phyloP scores from a whole-genome alignment of 352 stramenopile species.

The Phytophthora rubi region DNA sequence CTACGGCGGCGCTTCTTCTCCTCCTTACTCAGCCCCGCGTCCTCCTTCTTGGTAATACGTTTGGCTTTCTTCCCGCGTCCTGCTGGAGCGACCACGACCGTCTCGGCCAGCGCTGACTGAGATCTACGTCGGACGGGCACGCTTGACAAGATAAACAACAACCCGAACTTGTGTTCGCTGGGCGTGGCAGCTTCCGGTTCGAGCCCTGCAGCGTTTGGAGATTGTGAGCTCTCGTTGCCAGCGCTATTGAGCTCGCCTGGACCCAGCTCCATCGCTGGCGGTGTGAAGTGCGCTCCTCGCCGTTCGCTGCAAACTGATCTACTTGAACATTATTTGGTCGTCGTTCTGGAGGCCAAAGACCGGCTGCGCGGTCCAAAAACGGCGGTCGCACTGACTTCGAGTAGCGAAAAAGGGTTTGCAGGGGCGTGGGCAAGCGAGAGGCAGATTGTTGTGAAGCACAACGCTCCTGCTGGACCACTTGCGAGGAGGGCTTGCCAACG shows the following conservation, averaged over 20 bases:
- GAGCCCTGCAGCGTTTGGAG: not conserved
- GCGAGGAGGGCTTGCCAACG: no score
- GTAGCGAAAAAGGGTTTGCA: not conserved
- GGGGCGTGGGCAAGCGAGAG: not conserved
- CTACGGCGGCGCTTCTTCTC: conserved; percentile 48
- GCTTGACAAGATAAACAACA: conserved; percentile 33
- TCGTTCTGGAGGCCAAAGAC: not conserved
- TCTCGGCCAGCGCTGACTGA: conserved; percentile 7
- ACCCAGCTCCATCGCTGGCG: not conserved
- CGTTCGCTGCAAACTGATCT: not conserved
- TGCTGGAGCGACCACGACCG: not conserved
- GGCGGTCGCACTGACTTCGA: not conserved
- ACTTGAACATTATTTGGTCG: not conserved
- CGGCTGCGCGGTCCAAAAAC: not conserved
- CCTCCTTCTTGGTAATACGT: not conserved
- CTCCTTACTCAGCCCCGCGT: conserved; percentile 26
- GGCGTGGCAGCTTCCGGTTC: not conserved
- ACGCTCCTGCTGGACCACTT: no score
- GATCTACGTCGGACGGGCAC: conserved; percentile 7
- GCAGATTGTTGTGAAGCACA: no score
- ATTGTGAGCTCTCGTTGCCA: not conserved
- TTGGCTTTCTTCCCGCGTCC: not conserved
- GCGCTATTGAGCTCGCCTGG: not conserved
- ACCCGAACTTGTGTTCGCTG: conserved; percentile 29
- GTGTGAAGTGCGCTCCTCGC: not conserved